These are phyloP conservation scores for Fusarium stilboides DNA, from an alignment of 2,329 filamentous ascomycete species.

Conservation along the genomic window DNA sequence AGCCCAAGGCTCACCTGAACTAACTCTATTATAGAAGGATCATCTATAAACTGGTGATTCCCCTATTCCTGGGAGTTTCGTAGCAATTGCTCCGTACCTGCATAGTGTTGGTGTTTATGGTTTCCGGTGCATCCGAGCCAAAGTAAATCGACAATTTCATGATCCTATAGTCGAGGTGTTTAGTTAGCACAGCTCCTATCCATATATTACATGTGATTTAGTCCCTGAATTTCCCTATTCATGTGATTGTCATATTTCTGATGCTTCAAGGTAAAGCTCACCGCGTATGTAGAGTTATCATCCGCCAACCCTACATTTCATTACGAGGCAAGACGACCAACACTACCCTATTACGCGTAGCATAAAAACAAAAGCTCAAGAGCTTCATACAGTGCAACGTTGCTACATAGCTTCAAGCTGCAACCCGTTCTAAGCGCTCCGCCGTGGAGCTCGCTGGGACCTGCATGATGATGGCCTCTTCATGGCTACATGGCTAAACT, in stretches of 20 bases:
- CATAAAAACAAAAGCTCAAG: conserved; percentile 9
- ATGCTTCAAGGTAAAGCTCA: background rate
- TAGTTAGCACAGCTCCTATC: background rate
- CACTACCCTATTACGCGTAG: conserved; percentile 14
- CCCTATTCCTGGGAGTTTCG: background rate
- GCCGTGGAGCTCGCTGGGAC: conserved; percentile 17
- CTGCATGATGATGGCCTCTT: conserved; percentile 22
- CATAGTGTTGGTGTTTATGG: conserved; percentile 5
- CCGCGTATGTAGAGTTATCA: background rate
- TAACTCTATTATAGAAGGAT: background rate
- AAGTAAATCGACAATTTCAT: conserved; percentile 1
- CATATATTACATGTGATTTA: background rate
- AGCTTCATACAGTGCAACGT: conserved; percentile 27
- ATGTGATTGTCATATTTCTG: background rate
- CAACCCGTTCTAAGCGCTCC: conserved; percentile 12
- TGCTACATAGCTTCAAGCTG: conserved; percentile 14
- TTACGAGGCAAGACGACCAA: background rate
- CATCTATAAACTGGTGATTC: background rate
- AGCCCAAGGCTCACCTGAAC: conserved; percentile 4
- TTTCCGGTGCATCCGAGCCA: background rate
- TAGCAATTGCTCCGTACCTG: conserved; percentile 10
- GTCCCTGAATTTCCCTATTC: background rate
- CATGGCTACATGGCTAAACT: conserved; percentile 16
- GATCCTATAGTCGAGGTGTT: background rate
- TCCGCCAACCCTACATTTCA: background rate